Evolutionary conservation across 352 stramenopile species (phyloP).

Genomic region (Phytophthora tubulina): DNA sequence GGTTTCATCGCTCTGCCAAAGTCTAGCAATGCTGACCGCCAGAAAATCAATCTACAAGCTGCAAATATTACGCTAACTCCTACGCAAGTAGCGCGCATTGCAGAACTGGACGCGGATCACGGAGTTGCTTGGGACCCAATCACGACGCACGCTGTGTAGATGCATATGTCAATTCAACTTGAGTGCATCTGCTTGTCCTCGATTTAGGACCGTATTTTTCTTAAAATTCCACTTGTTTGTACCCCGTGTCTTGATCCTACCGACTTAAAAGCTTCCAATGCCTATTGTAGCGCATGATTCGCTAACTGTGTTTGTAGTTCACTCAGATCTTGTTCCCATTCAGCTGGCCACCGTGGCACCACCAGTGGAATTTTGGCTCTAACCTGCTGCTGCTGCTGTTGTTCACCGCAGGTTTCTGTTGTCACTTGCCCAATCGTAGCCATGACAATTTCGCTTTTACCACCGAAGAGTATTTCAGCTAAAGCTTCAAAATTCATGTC

Average conservation of each 20-base stretch:
- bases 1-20: slow-evolving; percentile 70
- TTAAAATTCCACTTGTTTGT: no score
- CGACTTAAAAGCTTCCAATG: not conserved
- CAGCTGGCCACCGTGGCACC: slow-evolving; percentile 18
- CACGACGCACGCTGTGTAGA: slow-evolving; percentile 6
- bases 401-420: not conserved
- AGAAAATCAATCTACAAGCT: slow-evolving; percentile 56
- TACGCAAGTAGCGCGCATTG: not conserved
- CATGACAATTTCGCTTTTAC: slow-evolving; percentile 21
- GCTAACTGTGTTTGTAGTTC: slow-evolving; percentile 31
- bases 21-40: slow-evolving; percentile 51
- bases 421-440: not conserved
- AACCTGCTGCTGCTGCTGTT: slow-evolving; percentile 1
- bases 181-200: no score
- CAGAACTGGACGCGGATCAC: not conserved
- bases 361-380: slow-evolving; percentile 11
- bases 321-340: slow-evolving; percentile 41
- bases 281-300: slow-evolving; percentile 1
- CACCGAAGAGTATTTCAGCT: slow-evolving; percentile 28
- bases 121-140: not conserved
- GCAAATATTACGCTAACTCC: not conserved
- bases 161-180: not conserved
- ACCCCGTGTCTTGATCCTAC: no score
- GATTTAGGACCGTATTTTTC: no score
- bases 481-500: slow-evolving; percentile 1